Percentiles rank a stretch among this genome's conserved stretches.
phyloP scores from a whole-genome alignment of 208 protist species.

The Chromosphaera perkinsii region DNA sequence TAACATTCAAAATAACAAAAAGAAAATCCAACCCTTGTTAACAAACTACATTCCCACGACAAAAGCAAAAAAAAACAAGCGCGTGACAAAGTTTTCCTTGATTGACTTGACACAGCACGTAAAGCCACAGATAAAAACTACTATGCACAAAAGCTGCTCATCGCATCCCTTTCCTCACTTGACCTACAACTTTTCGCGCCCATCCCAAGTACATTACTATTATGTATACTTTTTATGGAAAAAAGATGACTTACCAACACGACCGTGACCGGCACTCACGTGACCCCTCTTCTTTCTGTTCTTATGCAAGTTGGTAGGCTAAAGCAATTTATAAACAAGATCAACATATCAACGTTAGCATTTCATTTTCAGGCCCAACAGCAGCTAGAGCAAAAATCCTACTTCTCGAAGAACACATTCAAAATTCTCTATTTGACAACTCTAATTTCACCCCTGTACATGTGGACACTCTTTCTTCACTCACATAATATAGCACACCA shows the following conservation, averaged over 20 bases:
- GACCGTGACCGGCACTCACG: slow-evolving; percentile 44
- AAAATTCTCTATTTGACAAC: too few species aligned
- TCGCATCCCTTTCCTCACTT: too few species aligned
- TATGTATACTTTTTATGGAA: background rate
- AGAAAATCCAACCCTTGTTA: background rate
- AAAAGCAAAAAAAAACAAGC: background rate
- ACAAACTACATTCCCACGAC: background rate
- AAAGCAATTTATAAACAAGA: too few species aligned
- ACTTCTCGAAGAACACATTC: too few species aligned
- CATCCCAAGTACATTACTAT: background rate
- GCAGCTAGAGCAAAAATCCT: too few species aligned
- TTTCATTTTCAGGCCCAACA: too few species aligned
- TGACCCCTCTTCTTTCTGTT: slow-evolving; percentile 45
- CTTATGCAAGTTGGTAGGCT: slow-evolving; percentile 35
- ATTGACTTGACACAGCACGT: background rate
- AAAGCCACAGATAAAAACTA: background rate
- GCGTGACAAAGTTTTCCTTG: background rate
- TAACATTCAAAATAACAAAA: background rate
- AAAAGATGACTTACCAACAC: slow-evolving; percentile 41
- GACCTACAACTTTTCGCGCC: too few species aligned
- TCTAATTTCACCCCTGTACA: too few species aligned
- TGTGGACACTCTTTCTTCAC: too few species aligned
- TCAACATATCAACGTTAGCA: too few species aligned
- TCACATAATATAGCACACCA: too few species aligned
- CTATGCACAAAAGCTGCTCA: background rate